These are phyloP conservation scores for Podila verticillata DNA, from an alignment of 192 early-diverging fungal species.

Conservation along the genomic window DNA sequence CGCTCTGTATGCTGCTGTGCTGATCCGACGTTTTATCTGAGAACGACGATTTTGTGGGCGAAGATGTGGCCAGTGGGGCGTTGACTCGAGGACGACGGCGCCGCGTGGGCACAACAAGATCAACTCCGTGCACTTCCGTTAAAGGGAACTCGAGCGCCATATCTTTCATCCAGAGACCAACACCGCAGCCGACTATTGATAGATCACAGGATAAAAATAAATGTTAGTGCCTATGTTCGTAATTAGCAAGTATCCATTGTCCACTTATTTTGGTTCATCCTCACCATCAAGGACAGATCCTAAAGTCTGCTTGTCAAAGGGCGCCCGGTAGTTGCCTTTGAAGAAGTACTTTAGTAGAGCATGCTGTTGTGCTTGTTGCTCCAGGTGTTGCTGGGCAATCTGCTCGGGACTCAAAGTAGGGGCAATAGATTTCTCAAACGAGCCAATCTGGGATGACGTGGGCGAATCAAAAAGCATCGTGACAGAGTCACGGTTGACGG, in stretches of 20 bases:
- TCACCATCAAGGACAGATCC: conserved; percentile 45
- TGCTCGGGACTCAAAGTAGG: conserved; percentile 10
- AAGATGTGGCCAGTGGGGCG: neutral
- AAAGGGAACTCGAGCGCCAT: conserved; percentile 50
- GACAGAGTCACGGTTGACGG: conserved; percentile 18
- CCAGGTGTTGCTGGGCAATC: conserved; percentile 18
- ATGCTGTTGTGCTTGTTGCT: conserved; percentile 41
- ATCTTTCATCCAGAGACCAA: conserved; percentile 45
- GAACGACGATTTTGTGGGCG: neutral
- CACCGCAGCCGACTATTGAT: conserved; percentile 39
- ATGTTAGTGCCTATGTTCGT: neutral
- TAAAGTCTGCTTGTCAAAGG: conserved; percentile 22
- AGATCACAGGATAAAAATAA: neutral
- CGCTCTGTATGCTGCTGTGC: neutral
- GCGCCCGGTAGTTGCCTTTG: conserved; percentile 47
- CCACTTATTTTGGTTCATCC: neutral
- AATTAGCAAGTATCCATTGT: neutral
- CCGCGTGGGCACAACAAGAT: conserved; percentile 24
- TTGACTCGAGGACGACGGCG: conserved; percentile 17
- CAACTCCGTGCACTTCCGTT: conserved; percentile 44
- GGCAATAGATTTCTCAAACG: neutral
- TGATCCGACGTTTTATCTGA: neutral
- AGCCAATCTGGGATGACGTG: neutral
- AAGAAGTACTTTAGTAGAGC: conserved; percentile 43
- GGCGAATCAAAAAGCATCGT: conserved; percentile 33